Evolutionary conservation across 371 early-diverging fungal genomes (phyloP).

Genomic region (Dentiscutata heterogama): DNA sequence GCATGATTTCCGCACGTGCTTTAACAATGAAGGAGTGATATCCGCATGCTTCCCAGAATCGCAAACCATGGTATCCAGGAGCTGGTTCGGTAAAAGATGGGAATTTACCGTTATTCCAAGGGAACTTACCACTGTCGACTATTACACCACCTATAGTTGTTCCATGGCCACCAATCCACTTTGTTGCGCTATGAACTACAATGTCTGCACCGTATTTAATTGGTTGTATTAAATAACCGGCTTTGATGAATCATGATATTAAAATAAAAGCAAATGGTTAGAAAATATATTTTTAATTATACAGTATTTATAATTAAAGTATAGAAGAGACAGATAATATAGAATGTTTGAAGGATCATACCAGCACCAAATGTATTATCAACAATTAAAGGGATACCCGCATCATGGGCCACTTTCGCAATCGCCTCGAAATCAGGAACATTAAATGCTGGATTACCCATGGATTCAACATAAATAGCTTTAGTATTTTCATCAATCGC

Average conservation of each 20-base stretch:
- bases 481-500: slow-evolving; percentile 88
- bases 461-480: slow-evolving; percentile 86
- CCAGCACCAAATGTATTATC: slow-evolving; percentile 92
- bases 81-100: slow-evolving; percentile 88
- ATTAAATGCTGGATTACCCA: slow-evolving; percentile 88
- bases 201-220: slow-evolving; percentile 94
- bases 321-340: no score
- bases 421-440: slow-evolving; percentile 87
- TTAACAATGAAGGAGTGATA: slow-evolving; percentile 78
- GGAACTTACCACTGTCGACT: slow-evolving; percentile 86
- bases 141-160: slow-evolving; percentile 90
- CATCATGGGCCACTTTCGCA: slow-evolving; percentile 80
- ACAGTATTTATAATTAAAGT: no score
- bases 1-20: slow-evolving; percentile 81
- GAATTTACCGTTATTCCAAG: slow-evolving; percentile 90
- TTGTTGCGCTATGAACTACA: slow-evolving; percentile 89
- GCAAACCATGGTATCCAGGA: slow-evolving; percentile 86
- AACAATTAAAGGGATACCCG: slow-evolving; percentile 83
- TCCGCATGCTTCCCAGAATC: slow-evolving; percentile 87
- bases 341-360: background rate
- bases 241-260: slow-evolving; percentile 47
- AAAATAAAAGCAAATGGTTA: background rate
- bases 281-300: no score
- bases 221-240: slow-evolving; percentile 87
- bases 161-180: slow-evolving; percentile 92